Conservation (phyloP, 106 monocot genomes). For the Narthecium ossifragum region DNA sequence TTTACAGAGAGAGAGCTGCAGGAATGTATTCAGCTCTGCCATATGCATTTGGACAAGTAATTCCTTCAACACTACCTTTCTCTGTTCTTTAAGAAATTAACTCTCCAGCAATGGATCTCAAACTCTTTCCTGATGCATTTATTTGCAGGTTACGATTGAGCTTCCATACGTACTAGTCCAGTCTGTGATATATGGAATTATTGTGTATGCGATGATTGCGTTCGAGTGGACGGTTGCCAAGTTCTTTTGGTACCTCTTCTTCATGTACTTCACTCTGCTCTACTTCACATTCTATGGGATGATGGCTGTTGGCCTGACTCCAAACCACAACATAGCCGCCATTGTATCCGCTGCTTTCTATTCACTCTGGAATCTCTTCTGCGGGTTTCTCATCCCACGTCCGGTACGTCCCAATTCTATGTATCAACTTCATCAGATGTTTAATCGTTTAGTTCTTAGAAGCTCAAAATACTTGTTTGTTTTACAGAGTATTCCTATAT, state of each 20-base stretch:
- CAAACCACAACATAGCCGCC: slow-evolving; percentile 12
- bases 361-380: slow-evolving; percentile 13
- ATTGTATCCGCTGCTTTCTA: slow-evolving; percentile 13
- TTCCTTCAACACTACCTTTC: too few relatives aligned
- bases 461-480: neutral
- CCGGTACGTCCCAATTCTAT: slow-evolving; percentile 10
- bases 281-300: slow-evolving; percentile 24
- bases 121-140: neutral
- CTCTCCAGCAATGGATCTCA: too few relatives aligned
- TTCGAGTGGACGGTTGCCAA: slow-evolving; percentile 13
- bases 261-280: slow-evolving; percentile 19
- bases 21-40: slow-evolving; percentile 14
- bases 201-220: slow-evolving; percentile 12
- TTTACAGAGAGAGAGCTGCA: slow-evolving; percentile 8
- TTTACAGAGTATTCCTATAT: slow-evolving; percentile 7
- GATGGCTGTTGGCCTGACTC: slow-evolving; percentile 17
- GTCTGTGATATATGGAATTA: slow-evolving; percentile 3
- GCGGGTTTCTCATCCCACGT: slow-evolving; percentile 10
- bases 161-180: slow-evolving; percentile 7
- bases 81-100: too few relatives aligned
- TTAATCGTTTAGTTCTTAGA: neutral
- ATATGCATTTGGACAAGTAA: slow-evolving; percentile 14
- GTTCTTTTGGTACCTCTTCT: slow-evolving; percentile 21
- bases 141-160: slow-evolving; percentile 7
- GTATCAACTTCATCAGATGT: too few relatives aligned